phyloP scores from a whole-genome alignment of 768 basidiomycete genomes.

The Tubosaeta sp. region DNA sequence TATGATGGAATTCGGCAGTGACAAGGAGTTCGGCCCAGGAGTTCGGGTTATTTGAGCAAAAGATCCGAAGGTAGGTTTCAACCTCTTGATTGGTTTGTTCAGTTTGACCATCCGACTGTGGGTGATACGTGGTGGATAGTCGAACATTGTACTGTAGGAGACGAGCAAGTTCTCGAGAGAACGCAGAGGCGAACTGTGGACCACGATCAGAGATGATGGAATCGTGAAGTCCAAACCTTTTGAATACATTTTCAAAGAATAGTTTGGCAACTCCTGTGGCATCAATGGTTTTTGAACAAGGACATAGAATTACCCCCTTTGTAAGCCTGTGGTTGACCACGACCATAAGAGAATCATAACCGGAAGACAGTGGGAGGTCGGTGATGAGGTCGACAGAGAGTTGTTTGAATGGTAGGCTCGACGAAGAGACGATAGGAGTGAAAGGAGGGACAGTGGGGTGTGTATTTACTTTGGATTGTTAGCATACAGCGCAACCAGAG shows the following conservation, averaged over 20 bases:
- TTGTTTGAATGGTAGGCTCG: background rate
- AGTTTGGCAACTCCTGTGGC: background rate
- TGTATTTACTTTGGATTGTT: background rate
- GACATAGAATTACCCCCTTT: background rate
- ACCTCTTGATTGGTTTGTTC: background rate
- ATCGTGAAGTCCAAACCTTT: background rate
- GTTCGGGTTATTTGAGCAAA: background rate
- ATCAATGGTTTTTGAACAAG: background rate
- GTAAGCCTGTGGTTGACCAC: too few relatives aligned
- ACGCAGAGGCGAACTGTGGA: background rate
- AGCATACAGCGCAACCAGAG: background rate
- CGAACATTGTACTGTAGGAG: background rate
- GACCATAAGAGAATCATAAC: background rate
- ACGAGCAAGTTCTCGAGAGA: too few relatives aligned
- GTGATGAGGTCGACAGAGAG: background rate
- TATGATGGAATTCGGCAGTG: background rate
- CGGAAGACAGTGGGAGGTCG: background rate
- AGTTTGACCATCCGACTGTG: background rate
- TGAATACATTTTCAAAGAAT: background rate
- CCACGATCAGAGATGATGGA: background rate
- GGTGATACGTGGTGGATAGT: background rate
- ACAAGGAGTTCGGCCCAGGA: background rate
- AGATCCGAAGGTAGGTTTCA: background rate
- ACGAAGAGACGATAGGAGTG: background rate
- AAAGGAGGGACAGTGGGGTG: background rate